Conservation (phyloP, 768 basidiomycete genomes). For the Porpolomopsis calyptriformis region DNA sequence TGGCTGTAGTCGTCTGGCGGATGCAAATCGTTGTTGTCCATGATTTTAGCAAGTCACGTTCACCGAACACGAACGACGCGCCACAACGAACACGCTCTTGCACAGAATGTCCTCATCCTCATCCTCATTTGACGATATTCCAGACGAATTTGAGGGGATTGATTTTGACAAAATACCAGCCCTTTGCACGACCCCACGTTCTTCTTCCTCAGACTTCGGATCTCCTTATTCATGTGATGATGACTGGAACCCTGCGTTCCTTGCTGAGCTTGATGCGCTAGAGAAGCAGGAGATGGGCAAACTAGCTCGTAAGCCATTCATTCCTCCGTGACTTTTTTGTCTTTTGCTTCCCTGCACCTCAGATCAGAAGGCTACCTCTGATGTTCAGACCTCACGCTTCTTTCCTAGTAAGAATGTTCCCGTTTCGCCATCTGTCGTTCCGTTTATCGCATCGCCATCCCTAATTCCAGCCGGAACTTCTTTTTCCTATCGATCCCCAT, state of each 20-base stretch:
- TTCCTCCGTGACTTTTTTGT: neutral
- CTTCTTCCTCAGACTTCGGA: conserved; percentile 10
- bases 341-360: neutral
- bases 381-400: neutral
- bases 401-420: neutral
- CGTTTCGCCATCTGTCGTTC: neutral
- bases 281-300: conserved; percentile 25
- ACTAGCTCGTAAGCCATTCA: neutral
- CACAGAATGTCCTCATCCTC: too few species aligned
- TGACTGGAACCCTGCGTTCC: conserved; percentile 23
- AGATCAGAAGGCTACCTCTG: neutral
- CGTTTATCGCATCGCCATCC: too few species aligned
- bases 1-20: conserved; percentile 75
- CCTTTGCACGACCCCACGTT: conserved; percentile 2
- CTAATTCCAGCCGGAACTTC: too few species aligned
- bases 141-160: conserved; percentile 45
- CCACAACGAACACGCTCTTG: too few species aligned
- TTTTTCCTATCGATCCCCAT: too few species aligned
- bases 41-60: too few species aligned
- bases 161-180: conserved; percentile 27
- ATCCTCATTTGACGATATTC: conserved; percentile 15
- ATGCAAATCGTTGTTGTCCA: conserved; percentile 56
- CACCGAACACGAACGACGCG: too few species aligned
- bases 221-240: conserved; percentile 21
- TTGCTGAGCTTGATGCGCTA: conserved; percentile 36